phyloP scores from a whole-genome alignment of 805 yeast genomes.

The Ogataea chonburiensis region DNA sequence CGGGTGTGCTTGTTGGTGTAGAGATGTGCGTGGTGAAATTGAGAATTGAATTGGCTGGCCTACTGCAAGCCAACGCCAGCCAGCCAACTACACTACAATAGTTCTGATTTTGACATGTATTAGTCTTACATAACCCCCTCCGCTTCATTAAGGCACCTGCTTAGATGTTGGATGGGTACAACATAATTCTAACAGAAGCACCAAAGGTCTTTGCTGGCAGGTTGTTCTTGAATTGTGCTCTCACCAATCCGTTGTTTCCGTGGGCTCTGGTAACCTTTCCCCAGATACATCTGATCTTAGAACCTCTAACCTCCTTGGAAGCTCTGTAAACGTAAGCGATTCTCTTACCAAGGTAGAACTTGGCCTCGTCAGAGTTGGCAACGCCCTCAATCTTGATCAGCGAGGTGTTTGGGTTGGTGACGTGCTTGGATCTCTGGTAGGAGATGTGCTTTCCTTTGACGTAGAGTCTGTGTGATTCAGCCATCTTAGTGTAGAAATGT shows the following conservation, averaged over 20 bases:
- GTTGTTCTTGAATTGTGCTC: conserved; percentile 99
- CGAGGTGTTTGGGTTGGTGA: conserved; percentile 97
- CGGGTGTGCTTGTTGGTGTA: too few relatives aligned
- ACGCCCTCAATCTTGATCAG: conserved; percentile 98
- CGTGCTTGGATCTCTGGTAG: conserved; percentile 99
- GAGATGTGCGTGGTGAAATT: conserved; percentile 2
- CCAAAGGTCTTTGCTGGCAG: conserved; percentile 99
- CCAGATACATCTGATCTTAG: conserved; percentile 99
- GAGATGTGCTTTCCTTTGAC: conserved; percentile 99
- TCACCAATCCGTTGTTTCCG: conserved; percentile 97
- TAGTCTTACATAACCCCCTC: conserved; percentile 12
- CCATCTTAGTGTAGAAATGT: conserved; percentile 52
- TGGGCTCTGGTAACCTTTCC: conserved; percentile 98
- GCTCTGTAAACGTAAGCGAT: conserved; percentile 99
- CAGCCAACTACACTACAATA: too few relatives aligned
- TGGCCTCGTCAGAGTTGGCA: conserved; percentile 85
- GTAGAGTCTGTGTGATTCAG: conserved; percentile 99
- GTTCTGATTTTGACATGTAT: conserved; percentile 1
- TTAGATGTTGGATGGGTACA: conserved; percentile 99
- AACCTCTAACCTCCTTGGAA: conserved; percentile 95
- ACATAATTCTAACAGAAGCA: conserved; percentile 99
- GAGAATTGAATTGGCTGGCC: too few relatives aligned
- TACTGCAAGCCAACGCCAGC: too few relatives aligned
- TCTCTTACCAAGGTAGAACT: conserved; percentile 99
- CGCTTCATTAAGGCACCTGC: conserved; percentile 20